Base-by-base conservation (phyloP, 805 yeast genomes). In the Suhomyces xylopsoci region DNA sequence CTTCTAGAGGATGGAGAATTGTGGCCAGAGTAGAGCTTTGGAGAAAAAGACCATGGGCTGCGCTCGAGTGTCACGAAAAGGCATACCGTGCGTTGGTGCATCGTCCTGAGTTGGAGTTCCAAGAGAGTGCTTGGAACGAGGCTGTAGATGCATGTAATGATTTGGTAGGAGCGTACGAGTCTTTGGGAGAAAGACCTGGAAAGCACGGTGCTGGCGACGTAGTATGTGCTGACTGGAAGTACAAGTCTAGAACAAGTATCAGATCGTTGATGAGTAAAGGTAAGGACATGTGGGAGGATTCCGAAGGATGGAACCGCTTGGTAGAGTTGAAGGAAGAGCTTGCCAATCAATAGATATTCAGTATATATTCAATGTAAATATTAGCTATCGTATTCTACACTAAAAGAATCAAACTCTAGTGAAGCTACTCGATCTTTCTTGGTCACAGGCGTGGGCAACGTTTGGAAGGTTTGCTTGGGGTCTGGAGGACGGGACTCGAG, bases 221-320 rank as follows among this genome's bases (percentile, higher is more conserved):
- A n/a, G 96, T 92, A 8, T 91, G 97, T 67, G 83, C 85, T 63
- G 96, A 91, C 64, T 92, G 97, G 97, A 87, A 83, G 63, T 88
- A 86, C 70, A 90, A 90, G 66, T 85, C 96, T 1, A 79, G 85
- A 56, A 79, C 88, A 14, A 75, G 88, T 1, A 79, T 91, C 19
- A 79, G 96, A 62, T 80, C 89, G 1, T 73, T 91, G 58, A 79
- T 88, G 81, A 84, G 93, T 15, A 87, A 85, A 63, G 97, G 97
- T 7, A 86, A 81, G 61, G 73, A 76, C 22, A 79, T 79, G 56
- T 91, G 97, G 97, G 92, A 88, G 59, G 90, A 81, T 55, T 76
- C 87, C 2, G 85, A 81, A 34, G 94, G 90, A 1, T 91, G 93
- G 89, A 82, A 84, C 42, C 78, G 76, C 55, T 69, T 91, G 51